These are phyloP conservation scores for Colletotrichum zoysiae DNA, from an alignment of 2,329 filamentous ascomycete genomes.

Conservation along the genomic window DNA sequence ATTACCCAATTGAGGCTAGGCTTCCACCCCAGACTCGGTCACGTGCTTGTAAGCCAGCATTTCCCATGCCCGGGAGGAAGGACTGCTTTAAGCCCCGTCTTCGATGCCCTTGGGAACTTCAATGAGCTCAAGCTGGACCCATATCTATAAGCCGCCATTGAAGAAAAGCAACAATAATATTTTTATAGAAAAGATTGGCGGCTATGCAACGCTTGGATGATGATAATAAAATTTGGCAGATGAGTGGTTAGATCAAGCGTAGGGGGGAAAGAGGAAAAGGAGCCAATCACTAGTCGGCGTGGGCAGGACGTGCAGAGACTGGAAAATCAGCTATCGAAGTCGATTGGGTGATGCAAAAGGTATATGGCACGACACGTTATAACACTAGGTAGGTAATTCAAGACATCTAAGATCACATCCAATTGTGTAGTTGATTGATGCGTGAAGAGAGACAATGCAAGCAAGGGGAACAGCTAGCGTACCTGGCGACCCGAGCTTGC, in stretches of 20 bases:
- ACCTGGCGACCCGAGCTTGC: constrained; percentile 21
- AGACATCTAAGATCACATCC: not conserved
- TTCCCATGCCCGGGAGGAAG: not conserved
- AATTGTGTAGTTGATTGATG: not conserved
- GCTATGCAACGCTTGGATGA: not conserved
- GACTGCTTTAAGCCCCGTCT: not conserved
- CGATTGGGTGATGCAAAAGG: no score
- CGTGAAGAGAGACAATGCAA: not conserved
- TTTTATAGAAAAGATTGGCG: not conserved
- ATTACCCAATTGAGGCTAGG: constrained; percentile 30
- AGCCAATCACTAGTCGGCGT: not conserved
- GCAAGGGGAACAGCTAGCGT: constrained; percentile 8
- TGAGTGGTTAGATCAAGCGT: not conserved
- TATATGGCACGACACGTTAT: not conserved
- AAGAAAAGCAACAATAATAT: not conserved
- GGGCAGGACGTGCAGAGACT: not conserved
- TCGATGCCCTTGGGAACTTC: not conserved
- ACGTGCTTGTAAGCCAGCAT: constrained; percentile 26
- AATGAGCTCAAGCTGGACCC: not conserved
- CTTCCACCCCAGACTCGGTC: constrained; percentile 29
- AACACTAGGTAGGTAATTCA: no score
- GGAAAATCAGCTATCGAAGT: not conserved
- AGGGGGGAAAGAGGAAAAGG: not conserved
- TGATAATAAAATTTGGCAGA: not conserved
- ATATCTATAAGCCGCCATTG: not conserved